Base-by-base conservation (phyloP, 2,329 filamentous ascomycete species). In the Diaporthe longicolla region DNA sequence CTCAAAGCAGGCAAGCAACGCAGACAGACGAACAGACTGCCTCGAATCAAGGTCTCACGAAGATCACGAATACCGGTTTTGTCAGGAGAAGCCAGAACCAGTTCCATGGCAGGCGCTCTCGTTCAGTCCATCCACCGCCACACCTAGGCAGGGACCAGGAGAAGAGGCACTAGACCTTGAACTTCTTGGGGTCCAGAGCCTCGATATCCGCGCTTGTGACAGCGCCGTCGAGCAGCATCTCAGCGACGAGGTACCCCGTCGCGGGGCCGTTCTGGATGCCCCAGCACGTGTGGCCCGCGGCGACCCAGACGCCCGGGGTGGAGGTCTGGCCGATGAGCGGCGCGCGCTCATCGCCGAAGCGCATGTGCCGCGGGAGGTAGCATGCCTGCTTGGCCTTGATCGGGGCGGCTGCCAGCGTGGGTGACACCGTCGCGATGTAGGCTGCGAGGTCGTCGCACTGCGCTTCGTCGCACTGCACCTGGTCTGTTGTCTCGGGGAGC, bases 211-310 rank as follows among this genome's bases (percentile, higher is more conserved):
- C 92, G 78, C 93, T 95, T 79, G 83, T 91, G 0, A 92, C 89
- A 74, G 85, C 83, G 0, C 93, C 94, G 71, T 95, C 93, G 79
- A 95, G 91, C 2, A 97, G 85, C 83, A 94, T 91, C 82, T 96
- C 93, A 50, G 93, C 93, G 86, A 97, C 93, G 52, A 96, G 82
- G 83, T 92, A 94, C 5, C 94, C 94, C 10, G 96, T 98, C 1
- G 89, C 97, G 1, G 96, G 95, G 0, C 92, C 95, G 84, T 99
- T 98, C 85, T 98, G 96, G 29, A 99, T 98, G 0, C 97, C 97
- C 97, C 97, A 99, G 84, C 96, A 98, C 1, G 95, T 98, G 85
- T 99, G 97, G 0, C 97, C 97, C 0, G 94, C 89, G 0, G 97
- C 97, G 74, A 98, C 87, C 82, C 93, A 92, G 57, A 98, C 79